These are phyloP conservation scores for Babesia divergens DNA, from an alignment of 169 alveolate species.

Conservation along the genomic window DNA sequence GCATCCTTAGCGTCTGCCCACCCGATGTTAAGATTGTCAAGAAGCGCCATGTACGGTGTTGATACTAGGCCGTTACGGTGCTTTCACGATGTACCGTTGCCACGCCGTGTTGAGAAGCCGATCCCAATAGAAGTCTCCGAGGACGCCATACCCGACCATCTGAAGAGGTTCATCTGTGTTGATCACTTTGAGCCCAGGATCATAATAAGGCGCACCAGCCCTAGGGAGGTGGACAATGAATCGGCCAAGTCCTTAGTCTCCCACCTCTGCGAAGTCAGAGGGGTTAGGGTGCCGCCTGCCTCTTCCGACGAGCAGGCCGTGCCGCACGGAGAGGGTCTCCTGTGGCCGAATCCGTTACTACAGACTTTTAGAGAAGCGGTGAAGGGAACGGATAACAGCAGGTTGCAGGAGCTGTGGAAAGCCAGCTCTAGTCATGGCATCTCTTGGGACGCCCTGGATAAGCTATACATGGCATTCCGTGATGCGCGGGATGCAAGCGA, in stretches of 20 bases:
- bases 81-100: neutral
- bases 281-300: constrained; percentile 3
- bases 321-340: constrained; percentile 40
- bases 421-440: constrained; percentile 72
- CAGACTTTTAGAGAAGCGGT: constrained; percentile 35
- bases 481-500: constrained; percentile 41
- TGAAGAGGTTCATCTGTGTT: constrained; percentile 56
- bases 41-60: constrained; percentile 16
- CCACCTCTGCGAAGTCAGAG: neutral
- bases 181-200: constrained; percentile 61
- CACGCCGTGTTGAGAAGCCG: constrained; percentile 48
- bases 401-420: constrained; percentile 63
- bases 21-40: constrained; percentile 1
- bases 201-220: constrained; percentile 64
- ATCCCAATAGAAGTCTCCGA: constrained; percentile 58
- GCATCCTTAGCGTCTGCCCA: constrained; percentile 15
- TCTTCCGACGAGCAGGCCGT: constrained; percentile 11
- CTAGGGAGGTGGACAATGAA: constrained; percentile 49
- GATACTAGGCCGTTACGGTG: too few species aligned
- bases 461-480: constrained; percentile 58
- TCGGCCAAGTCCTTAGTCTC: constrained; percentile 28
- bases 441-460: constrained; percentile 74
- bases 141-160: constrained; percentile 58
- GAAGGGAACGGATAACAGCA: constrained; percentile 20
- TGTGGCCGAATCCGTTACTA: constrained; percentile 69